phyloP scores from a whole-genome alignment of 495 filamentous ascomycete species.

The Lentithecium fluviatile region DNA sequence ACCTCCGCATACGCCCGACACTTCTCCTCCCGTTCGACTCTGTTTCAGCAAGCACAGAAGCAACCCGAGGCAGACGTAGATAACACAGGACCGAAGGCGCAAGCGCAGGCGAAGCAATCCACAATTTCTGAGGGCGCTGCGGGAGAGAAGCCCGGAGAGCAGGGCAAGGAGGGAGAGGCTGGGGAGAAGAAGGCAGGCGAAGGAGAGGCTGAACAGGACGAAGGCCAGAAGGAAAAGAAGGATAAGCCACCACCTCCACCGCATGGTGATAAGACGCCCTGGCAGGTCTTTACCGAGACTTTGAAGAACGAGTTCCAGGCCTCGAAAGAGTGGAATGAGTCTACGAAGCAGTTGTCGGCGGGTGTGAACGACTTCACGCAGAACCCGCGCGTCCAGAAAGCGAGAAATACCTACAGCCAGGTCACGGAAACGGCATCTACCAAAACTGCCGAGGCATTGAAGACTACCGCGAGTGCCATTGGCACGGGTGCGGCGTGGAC shows the following conservation, averaged over 20 bases:
- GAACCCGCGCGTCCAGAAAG: slow-evolving; percentile 84
- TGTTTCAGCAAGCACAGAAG: slow-evolving; percentile 36
- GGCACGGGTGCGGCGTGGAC: slow-evolving; percentile 92
- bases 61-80: slow-evolving; percentile 44
- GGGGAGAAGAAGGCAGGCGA: slow-evolving; percentile 49
- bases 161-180: slow-evolving; percentile 48
- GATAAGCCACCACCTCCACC: slow-evolving; percentile 85
- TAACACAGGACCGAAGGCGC: slow-evolving; percentile 41
- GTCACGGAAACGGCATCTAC: slow-evolving; percentile 74
- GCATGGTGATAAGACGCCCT: slow-evolving; percentile 95
- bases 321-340: slow-evolving; percentile 99
- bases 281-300: slow-evolving; percentile 97
- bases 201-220: slow-evolving; percentile 44
- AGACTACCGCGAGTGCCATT: slow-evolving; percentile 78
- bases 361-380: slow-evolving; percentile 90
- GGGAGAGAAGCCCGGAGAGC: slow-evolving; percentile 31
- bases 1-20: slow-evolving; percentile 28
- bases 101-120: slow-evolving; percentile 38
- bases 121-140: slow-evolving; percentile 44
- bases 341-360: slow-evolving; percentile 87
- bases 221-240: slow-evolving; percentile 58
- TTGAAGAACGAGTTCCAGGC: slow-evolving; percentile 89
- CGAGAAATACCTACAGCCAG: slow-evolving; percentile 78
- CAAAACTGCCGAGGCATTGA: slow-evolving; percentile 73
- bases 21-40: slow-evolving; percentile 31